phyloP scores from a whole-genome alignment of 805 yeast genomes.

The Hanseniaspora hatyaiensis region DNA sequence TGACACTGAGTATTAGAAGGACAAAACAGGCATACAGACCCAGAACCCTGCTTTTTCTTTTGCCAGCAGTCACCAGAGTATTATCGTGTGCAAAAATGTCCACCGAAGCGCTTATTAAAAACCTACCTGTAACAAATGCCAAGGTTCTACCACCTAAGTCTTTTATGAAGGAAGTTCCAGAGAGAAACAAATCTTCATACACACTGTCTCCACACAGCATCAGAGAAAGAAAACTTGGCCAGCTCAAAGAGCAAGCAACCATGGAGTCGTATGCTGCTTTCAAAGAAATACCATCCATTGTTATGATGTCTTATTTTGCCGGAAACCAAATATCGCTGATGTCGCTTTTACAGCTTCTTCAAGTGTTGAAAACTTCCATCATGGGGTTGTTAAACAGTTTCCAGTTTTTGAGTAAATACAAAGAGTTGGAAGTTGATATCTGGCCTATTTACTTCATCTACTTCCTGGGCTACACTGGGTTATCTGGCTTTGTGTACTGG shows the following conservation, averaged over 20 bases:
- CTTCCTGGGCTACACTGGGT: conserved; percentile 9
- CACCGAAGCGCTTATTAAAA: neutral
- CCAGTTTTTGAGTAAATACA: conserved; percentile 2
- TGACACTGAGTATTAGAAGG: no score
- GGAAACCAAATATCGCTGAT: conserved; percentile 13
- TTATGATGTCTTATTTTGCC: conserved; percentile 15
- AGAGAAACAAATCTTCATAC: conserved; percentile 4
- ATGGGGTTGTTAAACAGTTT: conserved; percentile 5
- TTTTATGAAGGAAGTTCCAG: conserved; percentile 2
- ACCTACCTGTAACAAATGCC: conserved; percentile 1
- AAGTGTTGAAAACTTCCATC: conserved; percentile 10
- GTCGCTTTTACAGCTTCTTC: conserved; percentile 9
- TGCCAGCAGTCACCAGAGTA: neutral
- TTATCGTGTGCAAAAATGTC: neutral
- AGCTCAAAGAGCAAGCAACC: conserved; percentile 13
- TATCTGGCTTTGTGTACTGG: conserved; percentile 14
- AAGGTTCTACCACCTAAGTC: conserved; percentile 9
- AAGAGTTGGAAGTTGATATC: conserved; percentile 11
- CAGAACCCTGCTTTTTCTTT: neutral
- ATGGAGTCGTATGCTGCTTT: conserved; percentile 14
- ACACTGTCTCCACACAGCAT: conserved; percentile 2
- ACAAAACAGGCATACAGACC: no score
- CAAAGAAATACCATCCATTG: conserved; percentile 15
- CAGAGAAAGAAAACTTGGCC: conserved; percentile 6
- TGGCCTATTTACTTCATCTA: conserved; percentile 14